Evolutionary conservation across 2,329 filamentous ascomycete genomes (phyloP).

Genomic region (Diaporthe velutina): DNA sequence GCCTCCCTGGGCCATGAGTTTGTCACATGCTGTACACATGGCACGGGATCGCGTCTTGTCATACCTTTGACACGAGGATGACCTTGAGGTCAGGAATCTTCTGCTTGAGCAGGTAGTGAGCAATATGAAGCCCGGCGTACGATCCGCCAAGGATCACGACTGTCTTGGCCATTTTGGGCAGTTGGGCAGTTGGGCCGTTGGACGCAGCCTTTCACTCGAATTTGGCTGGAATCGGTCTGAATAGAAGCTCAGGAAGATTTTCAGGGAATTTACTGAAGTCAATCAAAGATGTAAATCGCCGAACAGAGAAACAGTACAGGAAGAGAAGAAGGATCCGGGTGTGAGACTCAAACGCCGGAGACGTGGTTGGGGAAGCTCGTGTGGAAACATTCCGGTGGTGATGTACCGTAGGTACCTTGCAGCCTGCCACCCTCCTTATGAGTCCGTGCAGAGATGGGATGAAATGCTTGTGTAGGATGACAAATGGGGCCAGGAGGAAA

Average conservation of each 20-base stretch:
- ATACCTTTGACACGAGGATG: slow-evolving; percentile 68
- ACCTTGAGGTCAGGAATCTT: slow-evolving; percentile 64
- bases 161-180: slow-evolving; percentile 60
- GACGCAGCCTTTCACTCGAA: slow-evolving; percentile 5
- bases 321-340: not conserved
- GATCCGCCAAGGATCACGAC: slow-evolving; percentile 68
- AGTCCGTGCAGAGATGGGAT: slow-evolving; percentile 24
- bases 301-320: not conserved
- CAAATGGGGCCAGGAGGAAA: slow-evolving; percentile 5
- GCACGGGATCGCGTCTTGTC: slow-evolving; percentile 5
- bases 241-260: not conserved
- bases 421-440: not conserved
- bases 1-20: not conserved
- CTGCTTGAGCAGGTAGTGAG: slow-evolving; percentile 68
- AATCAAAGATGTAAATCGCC: not conserved
- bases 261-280: not conserved
- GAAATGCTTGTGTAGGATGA: slow-evolving; percentile 11
- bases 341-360: slow-evolving; percentile 25
- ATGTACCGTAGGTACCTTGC: not conserved
- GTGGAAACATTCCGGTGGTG: slow-evolving; percentile 24
- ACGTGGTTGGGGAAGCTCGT: slow-evolving; percentile 24
- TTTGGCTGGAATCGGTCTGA: not conserved
- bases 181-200: not conserved
- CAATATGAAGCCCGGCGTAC: slow-evolving; percentile 64
- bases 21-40: not conserved